Percentiles rank a stretch among this genome's conserved stretches.
Conservation (phyloP, 1,284 basidiomycete genomes). For the Pholiota adiposa region DNA sequence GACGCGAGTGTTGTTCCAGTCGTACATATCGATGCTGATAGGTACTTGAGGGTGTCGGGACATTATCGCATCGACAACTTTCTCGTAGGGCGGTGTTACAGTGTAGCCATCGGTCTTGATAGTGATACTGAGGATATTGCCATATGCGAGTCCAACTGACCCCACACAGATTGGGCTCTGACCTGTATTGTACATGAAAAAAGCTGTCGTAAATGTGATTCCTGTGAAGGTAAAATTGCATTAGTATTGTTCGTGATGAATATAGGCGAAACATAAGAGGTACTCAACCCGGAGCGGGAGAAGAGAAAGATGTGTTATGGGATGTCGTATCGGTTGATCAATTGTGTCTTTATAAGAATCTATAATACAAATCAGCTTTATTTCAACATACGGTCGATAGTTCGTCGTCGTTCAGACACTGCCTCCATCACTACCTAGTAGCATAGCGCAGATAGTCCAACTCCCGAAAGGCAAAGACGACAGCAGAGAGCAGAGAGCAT, state of each 20-base stretch:
- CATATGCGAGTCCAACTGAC: not conserved
- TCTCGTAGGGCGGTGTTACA: slow-evolving; percentile 5
- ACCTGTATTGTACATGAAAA: not conserved
- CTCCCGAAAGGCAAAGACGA: not conserved
- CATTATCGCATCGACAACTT: not conserved
- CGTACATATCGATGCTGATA: slow-evolving; percentile 7
- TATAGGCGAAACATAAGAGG: not conserved
- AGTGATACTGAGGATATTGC: slow-evolving; percentile 5
- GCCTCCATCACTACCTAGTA: not conserved
- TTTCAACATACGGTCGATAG: not conserved
- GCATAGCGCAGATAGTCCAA: not conserved
- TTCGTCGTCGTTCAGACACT: not conserved
- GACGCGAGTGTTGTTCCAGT: slow-evolving; percentile 3
- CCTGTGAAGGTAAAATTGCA: not conserved
- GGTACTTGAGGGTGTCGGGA: slow-evolving; percentile 1
- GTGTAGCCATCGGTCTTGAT: slow-evolving; percentile 7
- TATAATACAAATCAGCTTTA: not conserved
- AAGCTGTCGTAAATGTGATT: not conserved
- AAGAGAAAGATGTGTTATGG: not conserved
- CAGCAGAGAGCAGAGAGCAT: not conserved
- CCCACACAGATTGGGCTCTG: not conserved
- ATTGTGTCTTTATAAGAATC: not conserved
- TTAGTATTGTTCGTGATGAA: not conserved
- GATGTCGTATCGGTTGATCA: not conserved
- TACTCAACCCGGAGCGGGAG: too few relatives aligned